Base-by-base conservation (phyloP, 23 red algal species). In the Cyanidiococcus yangmingshanensis region DNA sequence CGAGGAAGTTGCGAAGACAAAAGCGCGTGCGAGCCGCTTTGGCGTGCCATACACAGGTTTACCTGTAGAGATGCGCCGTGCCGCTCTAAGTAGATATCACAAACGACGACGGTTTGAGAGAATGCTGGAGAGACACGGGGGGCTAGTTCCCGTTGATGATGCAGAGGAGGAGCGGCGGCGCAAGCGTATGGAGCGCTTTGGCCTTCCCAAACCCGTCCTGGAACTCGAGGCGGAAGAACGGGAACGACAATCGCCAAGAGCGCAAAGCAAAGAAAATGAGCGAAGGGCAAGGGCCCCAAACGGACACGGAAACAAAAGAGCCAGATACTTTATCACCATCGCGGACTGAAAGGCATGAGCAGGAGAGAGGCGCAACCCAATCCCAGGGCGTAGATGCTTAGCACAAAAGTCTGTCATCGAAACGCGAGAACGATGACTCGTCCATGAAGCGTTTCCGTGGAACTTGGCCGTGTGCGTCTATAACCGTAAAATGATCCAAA, bases 161-260 rank as follows among this genome's bases (percentile, higher is more conserved):
- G 63, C 63, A 7, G 63, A 71, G 27, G n/a, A 71, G 32, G 63
- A 71, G 27, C 63, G 63, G 21, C 63, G 63, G 21, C 21, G 63
- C 3, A 25, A 35, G 7, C 63, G 63, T 29, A 71, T 71, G 63
- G 63, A 71, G 27, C 63, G 63, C 27, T 71, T 71, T 29, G 63
- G 63, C n/a, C 63, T 71, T 2, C 12, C n/a, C 63, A 71, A 71
- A 29, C 63, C 63, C 3, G n/a, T 71, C 3, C 32, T 71, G 15
- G 63, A 71, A 35, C n/a, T 71, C n/a, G 63, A 71, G 27, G 32
- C 32, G n/a, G 63, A 71, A 30, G 63, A 71, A 35, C 63, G 63
- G 12, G 63, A 71, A 29, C 63, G 63, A 29, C n/a, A 25, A 35
- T 12, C 21, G 21, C 7, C 27, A 35, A 3, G 63, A 71, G 63